Conservation (phyloP, 2,329 filamentous ascomycete genomes). For the Orbilia blumenaviensis region DNA sequence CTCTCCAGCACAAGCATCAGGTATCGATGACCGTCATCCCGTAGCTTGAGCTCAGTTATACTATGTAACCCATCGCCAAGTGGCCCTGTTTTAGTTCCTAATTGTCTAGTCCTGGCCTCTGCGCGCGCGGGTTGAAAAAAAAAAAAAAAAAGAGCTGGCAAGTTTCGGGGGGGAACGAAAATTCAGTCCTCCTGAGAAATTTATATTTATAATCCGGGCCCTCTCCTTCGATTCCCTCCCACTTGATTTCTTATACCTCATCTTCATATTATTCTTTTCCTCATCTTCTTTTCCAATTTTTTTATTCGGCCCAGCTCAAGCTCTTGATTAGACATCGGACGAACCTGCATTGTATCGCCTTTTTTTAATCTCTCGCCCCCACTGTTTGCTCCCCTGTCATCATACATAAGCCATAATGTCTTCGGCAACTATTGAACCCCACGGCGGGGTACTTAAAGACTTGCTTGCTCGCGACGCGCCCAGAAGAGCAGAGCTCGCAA, state of each 20-base stretch:
- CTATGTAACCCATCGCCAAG: not conserved
- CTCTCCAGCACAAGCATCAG: not conserved
- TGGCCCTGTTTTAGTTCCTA: not conserved
- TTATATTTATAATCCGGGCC: conserved; percentile 27
- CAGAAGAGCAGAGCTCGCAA: conserved; percentile 78
- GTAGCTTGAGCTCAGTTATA: conserved; percentile 7
- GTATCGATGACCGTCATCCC: conserved; percentile 27
- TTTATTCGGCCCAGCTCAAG: not conserved
- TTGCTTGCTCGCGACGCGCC: conserved; percentile 91
- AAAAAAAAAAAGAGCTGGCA: not conserved
- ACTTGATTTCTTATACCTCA: not conserved
- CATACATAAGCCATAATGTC: conserved; percentile 39
- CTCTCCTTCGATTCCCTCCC: not conserved
- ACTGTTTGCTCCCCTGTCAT: conserved; percentile 1
- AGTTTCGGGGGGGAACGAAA: conserved; percentile 3
- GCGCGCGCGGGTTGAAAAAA: not conserved
- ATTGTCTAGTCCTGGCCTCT: no score
- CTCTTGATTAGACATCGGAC: conserved; percentile 39
- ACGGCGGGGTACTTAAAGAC: conserved; percentile 97
- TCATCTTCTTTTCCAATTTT: not conserved
- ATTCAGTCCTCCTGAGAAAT: not conserved
- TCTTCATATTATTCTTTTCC: not conserved
- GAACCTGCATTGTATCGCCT: conserved; percentile 13
- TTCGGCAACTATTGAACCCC: conserved; percentile 68
- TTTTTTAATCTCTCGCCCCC: no score